A percentile compares a stretch with the other conserved stretches of the same genome.
These are phyloP conservation scores for Neospermospora avenae DNA, from an alignment of 2,329 filamentous ascomycete species.

Conservation along the genomic window DNA sequence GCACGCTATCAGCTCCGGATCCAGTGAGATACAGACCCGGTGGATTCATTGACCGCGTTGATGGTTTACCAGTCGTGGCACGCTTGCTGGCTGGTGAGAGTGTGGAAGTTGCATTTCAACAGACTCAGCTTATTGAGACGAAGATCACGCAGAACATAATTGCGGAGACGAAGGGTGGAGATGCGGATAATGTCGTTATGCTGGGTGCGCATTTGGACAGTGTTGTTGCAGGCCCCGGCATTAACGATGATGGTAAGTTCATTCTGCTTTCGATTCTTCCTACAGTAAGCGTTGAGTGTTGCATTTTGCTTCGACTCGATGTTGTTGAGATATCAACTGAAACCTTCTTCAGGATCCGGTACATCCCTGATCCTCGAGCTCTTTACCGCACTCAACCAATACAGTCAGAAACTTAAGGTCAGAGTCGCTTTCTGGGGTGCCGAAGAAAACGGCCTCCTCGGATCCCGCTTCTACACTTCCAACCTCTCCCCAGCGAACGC, in stretches of 20 bases:
- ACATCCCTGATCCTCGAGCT: constrained; percentile 56
- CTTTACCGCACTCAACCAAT: constrained; percentile 56
- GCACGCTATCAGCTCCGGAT: constrained; percentile 18
- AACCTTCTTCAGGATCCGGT: constrained; percentile 41
- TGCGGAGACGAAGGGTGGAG: constrained; percentile 55
- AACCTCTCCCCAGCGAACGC: constrained; percentile 46
- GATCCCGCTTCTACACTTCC: constrained; percentile 54
- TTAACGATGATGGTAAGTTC: constrained; percentile 58
- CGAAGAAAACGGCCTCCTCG: constrained; percentile 61
- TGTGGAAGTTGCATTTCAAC: constrained; percentile 13
- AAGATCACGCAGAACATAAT: constrained; percentile 20
- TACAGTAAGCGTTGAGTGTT: not conserved
- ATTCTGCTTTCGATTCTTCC: too few relatives aligned
- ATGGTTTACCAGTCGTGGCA: constrained; percentile 14
- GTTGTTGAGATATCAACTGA: not conserved
- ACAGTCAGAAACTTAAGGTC: constrained; percentile 55
- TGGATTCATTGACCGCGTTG: constrained; percentile 17
- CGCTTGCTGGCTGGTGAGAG: constrained; percentile 10
- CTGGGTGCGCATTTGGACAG: constrained; percentile 61
- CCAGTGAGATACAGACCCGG: constrained; percentile 14
- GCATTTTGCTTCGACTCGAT: not conserved
- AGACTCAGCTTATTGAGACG: constrained; percentile 16
- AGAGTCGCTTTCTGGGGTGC: constrained; percentile 63
- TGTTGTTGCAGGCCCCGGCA: constrained; percentile 58
- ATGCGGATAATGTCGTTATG: constrained; percentile 54